Percentiles rank a stretch among this genome's conserved stretches.
These are phyloP conservation scores for Eimeria tenella DNA, from an alignment of 169 alveolate genomes.

Conservation along the genomic window DNA sequence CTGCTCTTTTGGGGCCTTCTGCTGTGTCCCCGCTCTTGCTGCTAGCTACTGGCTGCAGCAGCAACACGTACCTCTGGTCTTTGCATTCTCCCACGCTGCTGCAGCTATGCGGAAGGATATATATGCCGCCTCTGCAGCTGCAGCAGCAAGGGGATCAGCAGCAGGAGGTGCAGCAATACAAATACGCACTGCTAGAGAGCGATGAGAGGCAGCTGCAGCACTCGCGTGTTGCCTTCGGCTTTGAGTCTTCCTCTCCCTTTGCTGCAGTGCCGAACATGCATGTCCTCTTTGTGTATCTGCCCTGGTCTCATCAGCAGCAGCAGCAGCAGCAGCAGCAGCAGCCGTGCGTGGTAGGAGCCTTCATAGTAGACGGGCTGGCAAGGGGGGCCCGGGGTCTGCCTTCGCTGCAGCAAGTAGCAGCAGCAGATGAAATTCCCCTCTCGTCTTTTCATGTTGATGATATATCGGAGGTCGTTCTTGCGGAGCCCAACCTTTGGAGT, in stretches of 20 bases:
- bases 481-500: constrained; percentile 59
- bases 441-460: constrained; percentile 9
- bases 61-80: constrained; percentile 14
- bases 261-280: constrained; percentile 71
- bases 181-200: constrained; percentile 59
- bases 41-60: constrained; percentile 22
- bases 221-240: constrained; percentile 47
- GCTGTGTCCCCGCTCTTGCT: constrained; percentile 47
- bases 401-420: constrained; percentile 75
- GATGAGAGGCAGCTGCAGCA: constrained; percentile 59
- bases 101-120: not conserved
- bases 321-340: constrained; percentile 33
- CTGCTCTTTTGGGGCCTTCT: constrained; percentile 17
- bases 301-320: constrained; percentile 13
- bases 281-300: constrained; percentile 47
- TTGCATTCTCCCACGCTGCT: constrained; percentile 5
- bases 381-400: constrained; percentile 67
- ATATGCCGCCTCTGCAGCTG: not conserved
- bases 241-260: constrained; percentile 55
- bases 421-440: constrained; percentile 52
- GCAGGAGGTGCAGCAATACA: constrained; percentile 43
- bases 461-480: not conserved
- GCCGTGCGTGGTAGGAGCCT: constrained; percentile 50
- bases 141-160: not conserved
- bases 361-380: constrained; percentile 65